Evolutionary conservation across 805 yeast genomes (phyloP).

Genomic region (Candida corydali): DNA sequence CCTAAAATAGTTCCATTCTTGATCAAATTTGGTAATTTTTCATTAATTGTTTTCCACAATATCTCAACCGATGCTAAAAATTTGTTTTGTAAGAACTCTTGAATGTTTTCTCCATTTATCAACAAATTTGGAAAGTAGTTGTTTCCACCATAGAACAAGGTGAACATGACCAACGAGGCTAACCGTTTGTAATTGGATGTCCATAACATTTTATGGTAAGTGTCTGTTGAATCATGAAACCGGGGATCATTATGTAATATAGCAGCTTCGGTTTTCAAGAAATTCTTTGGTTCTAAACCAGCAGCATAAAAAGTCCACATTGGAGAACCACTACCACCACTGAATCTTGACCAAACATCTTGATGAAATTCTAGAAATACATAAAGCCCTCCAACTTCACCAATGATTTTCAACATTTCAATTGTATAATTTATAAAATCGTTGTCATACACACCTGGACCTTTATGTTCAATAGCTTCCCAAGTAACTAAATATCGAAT

Average conservation of each 20-base stretch:
- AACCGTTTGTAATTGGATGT: slow-evolving; percentile 78
- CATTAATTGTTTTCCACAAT: slow-evolving; percentile 28
- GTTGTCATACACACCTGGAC: slow-evolving; percentile 80
- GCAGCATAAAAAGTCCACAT: slow-evolving; percentile 89
- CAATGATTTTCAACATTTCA: slow-evolving; percentile 53
- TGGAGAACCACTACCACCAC: slow-evolving; percentile 94
- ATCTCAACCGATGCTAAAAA: slow-evolving; percentile 49
- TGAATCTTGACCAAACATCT: slow-evolving; percentile 87
- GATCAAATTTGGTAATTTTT: slow-evolving; percentile 29
- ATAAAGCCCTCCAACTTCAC: slow-evolving; percentile 65
- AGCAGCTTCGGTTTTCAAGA: slow-evolving; percentile 74
- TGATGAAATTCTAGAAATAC: slow-evolving; percentile 88
- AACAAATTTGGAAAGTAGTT: slow-evolving; percentile 71
- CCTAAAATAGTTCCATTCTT: slow-evolving; percentile 59
- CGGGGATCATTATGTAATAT: slow-evolving; percentile 56
- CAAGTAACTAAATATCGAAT: slow-evolving; percentile 77
- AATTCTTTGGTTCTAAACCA: slow-evolving; percentile 76
- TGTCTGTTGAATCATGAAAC: slow-evolving; percentile 25
- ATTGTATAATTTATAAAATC: slow-evolving; percentile 70
- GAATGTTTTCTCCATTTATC: slow-evolving; percentile 71
- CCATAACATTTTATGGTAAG: slow-evolving; percentile 87
- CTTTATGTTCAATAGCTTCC: slow-evolving; percentile 89
- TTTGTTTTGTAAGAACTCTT: slow-evolving; percentile 67
- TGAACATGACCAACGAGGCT: slow-evolving; percentile 78
- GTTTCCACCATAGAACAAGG: slow-evolving; percentile 77